Evolutionary conservation across 2,329 filamentous ascomycete species (phyloP).

Genomic region (Fusarium buharicum): DNA sequence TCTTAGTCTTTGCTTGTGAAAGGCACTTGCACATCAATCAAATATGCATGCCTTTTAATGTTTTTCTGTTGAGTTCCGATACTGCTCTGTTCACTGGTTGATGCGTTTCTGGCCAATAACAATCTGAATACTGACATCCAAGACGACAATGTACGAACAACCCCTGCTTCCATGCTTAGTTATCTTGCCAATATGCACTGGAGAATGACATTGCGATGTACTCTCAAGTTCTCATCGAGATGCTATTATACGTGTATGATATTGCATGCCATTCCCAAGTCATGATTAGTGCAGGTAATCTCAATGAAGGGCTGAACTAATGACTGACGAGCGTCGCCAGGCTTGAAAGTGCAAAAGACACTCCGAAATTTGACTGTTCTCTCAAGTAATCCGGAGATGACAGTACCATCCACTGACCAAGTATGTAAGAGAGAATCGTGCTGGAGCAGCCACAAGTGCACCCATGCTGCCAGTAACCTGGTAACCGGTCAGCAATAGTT

Average conservation of each 20-base stretch:
- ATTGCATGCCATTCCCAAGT: too few species aligned
- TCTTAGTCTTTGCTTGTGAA: slow-evolving; percentile 19
- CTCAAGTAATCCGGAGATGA: too few species aligned
- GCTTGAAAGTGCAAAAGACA: too few species aligned
- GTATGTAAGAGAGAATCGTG: background rate
- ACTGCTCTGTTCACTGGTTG: background rate
- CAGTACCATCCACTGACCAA: too few species aligned
- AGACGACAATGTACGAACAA: too few species aligned
- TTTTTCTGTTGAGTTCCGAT: background rate
- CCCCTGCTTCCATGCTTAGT: too few species aligned
- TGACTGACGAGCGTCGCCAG: too few species aligned
- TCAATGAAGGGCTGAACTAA: too few species aligned
- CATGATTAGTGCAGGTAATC: too few species aligned
- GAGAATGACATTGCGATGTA: background rate
- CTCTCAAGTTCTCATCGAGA: background rate
- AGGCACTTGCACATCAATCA: slow-evolving; percentile 29
- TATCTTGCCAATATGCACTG: background rate
- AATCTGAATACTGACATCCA: too few species aligned
- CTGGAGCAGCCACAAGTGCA: slow-evolving; percentile 1
- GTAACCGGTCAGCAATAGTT: background rate
- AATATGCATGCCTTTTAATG: slow-evolving; percentile 15
- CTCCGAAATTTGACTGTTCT: too few species aligned
- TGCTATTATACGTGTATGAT: too few species aligned
- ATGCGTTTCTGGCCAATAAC: background rate
- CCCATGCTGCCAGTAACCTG: background rate